Conservation (phyloP, 2,329 filamentous ascomycete genomes). For the Trichophyton rubrum region DNA sequence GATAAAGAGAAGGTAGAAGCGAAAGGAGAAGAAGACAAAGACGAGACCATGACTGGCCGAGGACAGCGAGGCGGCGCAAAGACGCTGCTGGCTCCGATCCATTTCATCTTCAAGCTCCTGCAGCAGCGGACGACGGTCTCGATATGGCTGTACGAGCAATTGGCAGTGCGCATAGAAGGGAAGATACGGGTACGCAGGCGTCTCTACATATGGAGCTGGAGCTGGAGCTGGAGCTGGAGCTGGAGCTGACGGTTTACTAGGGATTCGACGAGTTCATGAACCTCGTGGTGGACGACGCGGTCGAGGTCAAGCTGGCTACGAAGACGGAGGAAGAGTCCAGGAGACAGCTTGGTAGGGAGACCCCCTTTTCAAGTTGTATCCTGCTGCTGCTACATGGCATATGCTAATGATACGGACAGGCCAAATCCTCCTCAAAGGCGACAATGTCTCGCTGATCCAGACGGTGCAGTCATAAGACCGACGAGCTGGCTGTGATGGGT, state of each 20-base stretch:
- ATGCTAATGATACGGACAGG: constrained; percentile 36
- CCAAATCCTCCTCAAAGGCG: constrained; percentile 76
- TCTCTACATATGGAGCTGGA: background rate
- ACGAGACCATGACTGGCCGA: constrained; percentile 41
- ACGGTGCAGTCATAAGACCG: constrained; percentile 27
- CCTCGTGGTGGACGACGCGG: constrained; percentile 85
- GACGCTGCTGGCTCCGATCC: constrained; percentile 64
- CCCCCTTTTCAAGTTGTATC: background rate
- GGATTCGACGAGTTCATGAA: constrained; percentile 99
- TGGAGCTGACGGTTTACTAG: constrained; percentile 34
- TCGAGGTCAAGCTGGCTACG: constrained; percentile 76
- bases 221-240: constrained; percentile 1
- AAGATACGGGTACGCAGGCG: constrained; percentile 65
- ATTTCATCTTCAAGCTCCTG: constrained; percentile 89
- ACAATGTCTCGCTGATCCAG: constrained; percentile 76
- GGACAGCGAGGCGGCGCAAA: constrained; percentile 47
- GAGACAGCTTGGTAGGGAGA: constrained; percentile 57
- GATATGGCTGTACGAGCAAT: constrained; percentile 95
- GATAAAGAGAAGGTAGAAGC: background rate
- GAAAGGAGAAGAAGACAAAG: background rate
- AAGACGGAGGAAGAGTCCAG: constrained; percentile 71
- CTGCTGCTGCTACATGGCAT: background rate
- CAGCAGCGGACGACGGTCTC: constrained; percentile 72
- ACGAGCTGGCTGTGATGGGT: background rate
- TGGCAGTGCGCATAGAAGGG: constrained; percentile 86